A percentile compares a stretch with the other conserved stretches of the same genome.
phyloP scores from a whole-genome alignment of 1,139 yeast genomes.

The Meyerozyma sp. region DNA sequence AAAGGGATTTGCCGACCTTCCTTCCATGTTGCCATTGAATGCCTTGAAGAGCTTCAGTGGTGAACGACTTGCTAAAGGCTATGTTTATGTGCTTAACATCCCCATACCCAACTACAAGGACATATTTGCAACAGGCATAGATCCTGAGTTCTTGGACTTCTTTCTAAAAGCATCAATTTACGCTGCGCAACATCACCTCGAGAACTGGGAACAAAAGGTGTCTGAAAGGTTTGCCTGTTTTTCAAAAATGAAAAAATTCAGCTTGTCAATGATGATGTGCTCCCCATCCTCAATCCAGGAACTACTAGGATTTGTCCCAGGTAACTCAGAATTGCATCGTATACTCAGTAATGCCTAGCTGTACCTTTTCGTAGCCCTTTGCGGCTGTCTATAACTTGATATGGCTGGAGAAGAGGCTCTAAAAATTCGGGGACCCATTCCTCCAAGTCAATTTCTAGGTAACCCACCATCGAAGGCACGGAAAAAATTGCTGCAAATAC shows the following conservation, averaged over 20 bases:
- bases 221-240: constrained; percentile 15
- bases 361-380: background rate
- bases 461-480: constrained; percentile 33
- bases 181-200: constrained; percentile 12
- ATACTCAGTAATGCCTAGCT: background rate
- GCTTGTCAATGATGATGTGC: constrained; percentile 19
- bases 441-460: constrained; percentile 32
- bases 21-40: background rate
- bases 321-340: background rate
- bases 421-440: constrained; percentile 31
- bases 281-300: constrained; percentile 2
- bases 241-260: constrained; percentile 20
- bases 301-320: constrained; percentile 4
- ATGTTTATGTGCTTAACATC: constrained; percentile 34
- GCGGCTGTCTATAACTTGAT: background rate
- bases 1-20: background rate
- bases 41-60: background rate
- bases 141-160: constrained; percentile 50
- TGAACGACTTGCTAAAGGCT: constrained; percentile 27
- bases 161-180: constrained; percentile 41
- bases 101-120: constrained; percentile 20
- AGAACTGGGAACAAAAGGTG: constrained; percentile 15
- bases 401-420: constrained; percentile 38
- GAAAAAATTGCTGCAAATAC: constrained; percentile 33
- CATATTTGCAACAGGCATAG: constrained; percentile 51